Evolutionary conservation across 2,329 filamentous ascomycete genomes (phyloP).

Genomic region (Xylaria sp.): DNA sequence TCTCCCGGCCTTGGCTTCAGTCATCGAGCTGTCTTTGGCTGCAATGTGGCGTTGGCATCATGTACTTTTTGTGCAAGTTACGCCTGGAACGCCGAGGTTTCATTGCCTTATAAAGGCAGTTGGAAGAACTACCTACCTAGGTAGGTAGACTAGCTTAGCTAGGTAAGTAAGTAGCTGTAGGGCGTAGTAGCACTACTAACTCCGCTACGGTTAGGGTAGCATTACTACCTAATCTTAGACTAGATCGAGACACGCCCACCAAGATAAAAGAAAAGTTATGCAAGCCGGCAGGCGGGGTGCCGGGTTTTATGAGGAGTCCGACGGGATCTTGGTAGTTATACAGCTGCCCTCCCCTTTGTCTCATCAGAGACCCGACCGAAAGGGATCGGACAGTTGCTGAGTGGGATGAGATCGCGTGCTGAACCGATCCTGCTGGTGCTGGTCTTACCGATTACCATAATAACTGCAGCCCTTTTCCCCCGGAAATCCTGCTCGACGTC

Average conservation of each 20-base stretch:
- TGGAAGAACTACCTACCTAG: background rate
- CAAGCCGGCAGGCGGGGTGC: slow-evolving; percentile 24
- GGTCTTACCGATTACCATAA: slow-evolving; percentile 4
- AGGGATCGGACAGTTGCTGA: background rate
- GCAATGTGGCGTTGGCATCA: background rate
- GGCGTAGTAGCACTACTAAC: background rate
- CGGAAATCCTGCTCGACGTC: background rate
- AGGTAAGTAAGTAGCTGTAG: background rate
- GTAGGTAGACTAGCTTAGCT: background rate
- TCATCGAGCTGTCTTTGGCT: background rate
- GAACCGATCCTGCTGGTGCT: background rate
- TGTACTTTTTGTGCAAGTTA: background rate
- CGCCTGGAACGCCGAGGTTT: background rate
- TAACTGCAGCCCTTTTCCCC: background rate
- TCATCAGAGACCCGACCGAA: slow-evolving; percentile 5
- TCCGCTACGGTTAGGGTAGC: background rate
- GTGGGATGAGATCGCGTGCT: slow-evolving; percentile 6
- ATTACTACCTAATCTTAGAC: background rate
- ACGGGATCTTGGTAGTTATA: slow-evolving; percentile 26
- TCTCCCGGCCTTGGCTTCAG: background rate
- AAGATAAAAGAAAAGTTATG: slow-evolving; percentile 5
- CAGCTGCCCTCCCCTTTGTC: slow-evolving; percentile 3
- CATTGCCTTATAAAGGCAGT: background rate
- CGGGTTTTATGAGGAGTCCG: slow-evolving; percentile 36
- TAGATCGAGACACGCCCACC: background rate